These are phyloP conservation scores for Aspergillus aculeatinus DNA, from an alignment of 2,329 filamentous ascomycete species.

Conservation along the genomic window DNA sequence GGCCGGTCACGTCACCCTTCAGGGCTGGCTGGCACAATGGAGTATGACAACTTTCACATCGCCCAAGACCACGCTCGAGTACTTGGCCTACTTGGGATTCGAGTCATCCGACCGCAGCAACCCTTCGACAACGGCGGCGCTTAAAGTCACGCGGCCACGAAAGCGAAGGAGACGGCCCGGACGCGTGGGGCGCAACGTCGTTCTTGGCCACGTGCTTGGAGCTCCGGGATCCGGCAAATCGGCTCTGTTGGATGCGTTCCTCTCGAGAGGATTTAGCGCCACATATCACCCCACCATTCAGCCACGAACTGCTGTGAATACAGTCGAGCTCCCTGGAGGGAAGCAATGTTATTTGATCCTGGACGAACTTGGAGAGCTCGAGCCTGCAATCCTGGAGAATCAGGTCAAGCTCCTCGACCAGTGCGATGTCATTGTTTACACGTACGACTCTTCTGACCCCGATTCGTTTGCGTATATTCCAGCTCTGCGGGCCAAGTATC, in stretches of 20 bases:
- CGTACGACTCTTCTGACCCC: constrained; percentile 94
- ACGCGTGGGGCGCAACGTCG: constrained; percentile 88
- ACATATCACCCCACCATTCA: constrained; percentile 94
- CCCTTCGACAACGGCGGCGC: constrained; percentile 73
- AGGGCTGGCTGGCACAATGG: constrained; percentile 98
- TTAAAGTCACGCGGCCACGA: constrained; percentile 89
- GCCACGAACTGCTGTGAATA: constrained; percentile 89
- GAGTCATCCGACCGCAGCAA: constrained; percentile 72
- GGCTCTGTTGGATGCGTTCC: constrained; percentile 82
- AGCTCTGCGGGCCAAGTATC: constrained; percentile 72
- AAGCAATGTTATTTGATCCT: constrained; percentile 97
- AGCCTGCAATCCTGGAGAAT: constrained; percentile 91
- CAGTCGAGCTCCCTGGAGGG: constrained; percentile 89
- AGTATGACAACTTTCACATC: constrained; percentile 99
- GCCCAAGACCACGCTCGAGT: constrained; percentile 91
- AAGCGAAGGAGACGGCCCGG: constrained; percentile 80
- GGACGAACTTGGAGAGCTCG: constrained; percentile 92
- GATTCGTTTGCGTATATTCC: constrained; percentile 94
- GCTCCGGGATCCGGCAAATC: constrained; percentile 87
- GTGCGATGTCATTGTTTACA: constrained; percentile 91
- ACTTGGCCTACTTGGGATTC: constrained; percentile 93
- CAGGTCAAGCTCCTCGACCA: constrained; percentile 77
- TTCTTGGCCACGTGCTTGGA: constrained; percentile 88
- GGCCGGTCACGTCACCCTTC: constrained; percentile 88
- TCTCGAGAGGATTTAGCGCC: constrained; percentile 79